phyloP scores from a whole-genome alignment of 345 rosid genomes.

The Odontarrhena argentea region DNA sequence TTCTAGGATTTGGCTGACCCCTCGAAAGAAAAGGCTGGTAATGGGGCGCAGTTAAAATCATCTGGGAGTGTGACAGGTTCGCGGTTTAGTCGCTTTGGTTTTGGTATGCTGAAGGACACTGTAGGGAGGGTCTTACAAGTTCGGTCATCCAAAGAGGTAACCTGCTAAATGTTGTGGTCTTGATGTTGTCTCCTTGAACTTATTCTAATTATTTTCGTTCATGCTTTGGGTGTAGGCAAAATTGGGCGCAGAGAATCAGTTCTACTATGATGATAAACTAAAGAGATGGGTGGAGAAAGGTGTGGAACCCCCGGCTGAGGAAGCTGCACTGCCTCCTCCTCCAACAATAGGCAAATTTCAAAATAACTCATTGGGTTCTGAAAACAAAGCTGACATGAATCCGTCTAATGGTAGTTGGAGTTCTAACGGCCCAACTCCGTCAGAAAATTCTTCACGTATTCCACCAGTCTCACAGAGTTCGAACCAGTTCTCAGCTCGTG shows the following conservation, averaged over 20 bases:
- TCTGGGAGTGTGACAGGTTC: slow-evolving; percentile 56
- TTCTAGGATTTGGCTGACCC: slow-evolving; percentile 58
- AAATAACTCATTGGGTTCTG: slow-evolving; percentile 68
- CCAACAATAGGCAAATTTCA: slow-evolving; percentile 72
- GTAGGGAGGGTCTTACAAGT: slow-evolving; percentile 78
- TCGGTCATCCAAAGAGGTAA: slow-evolving; percentile 80
- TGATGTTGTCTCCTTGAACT: slow-evolving; percentile 21
- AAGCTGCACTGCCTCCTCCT: slow-evolving; percentile 82
- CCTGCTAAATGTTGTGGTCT: slow-evolving; percentile 15
- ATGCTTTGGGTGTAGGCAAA: slow-evolving; percentile 69
- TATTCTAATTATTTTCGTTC: slow-evolving; percentile 34
- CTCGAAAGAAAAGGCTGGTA: slow-evolving; percentile 52
- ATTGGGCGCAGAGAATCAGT: slow-evolving; percentile 84
- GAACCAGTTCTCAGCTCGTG: slow-evolving; percentile 92
- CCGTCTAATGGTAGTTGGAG: slow-evolving; percentile 55
- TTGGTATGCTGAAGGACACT: slow-evolving; percentile 78
- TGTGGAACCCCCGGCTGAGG: slow-evolving; percentile 82
- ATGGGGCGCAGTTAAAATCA: slow-evolving; percentile 57
- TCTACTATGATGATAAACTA: slow-evolving; percentile 87
- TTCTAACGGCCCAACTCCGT: slow-evolving; percentile 48
- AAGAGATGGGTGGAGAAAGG: slow-evolving; percentile 99
- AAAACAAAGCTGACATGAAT: slow-evolving; percentile 44
- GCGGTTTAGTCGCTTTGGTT: slow-evolving; percentile 81
- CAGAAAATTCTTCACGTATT: slow-evolving; percentile 60
- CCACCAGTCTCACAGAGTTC: slow-evolving; percentile 80